These are phyloP conservation scores for Aspergillus novoparasiticus DNA, from an alignment of 2,329 filamentous ascomycete species.

Conservation along the genomic window DNA sequence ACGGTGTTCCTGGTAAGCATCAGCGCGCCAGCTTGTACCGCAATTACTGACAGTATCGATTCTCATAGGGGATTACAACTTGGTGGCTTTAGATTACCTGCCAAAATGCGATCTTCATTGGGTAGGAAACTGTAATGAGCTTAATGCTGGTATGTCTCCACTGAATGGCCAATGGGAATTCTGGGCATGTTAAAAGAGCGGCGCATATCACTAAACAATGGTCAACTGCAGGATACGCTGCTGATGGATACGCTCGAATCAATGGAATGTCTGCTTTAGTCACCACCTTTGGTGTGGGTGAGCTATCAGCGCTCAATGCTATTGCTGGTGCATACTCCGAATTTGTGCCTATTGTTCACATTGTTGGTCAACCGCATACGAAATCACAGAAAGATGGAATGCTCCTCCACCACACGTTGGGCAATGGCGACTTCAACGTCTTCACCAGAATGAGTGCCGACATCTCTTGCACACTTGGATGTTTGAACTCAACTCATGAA, in stretches of 20 bases:
- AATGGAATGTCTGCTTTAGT: constrained; percentile 70
- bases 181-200: background rate
- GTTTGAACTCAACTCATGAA: constrained; percentile 69
- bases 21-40: constrained; percentile 17
- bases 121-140: constrained; percentile 65
- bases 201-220: background rate
- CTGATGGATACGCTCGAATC: constrained; percentile 77
- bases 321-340: constrained; percentile 75
- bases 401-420: constrained; percentile 68
- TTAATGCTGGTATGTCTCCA: constrained; percentile 54
- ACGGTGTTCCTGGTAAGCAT: constrained; percentile 56
- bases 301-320: constrained; percentile 70
- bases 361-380: constrained; percentile 58
- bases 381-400: constrained; percentile 49
- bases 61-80: constrained; percentile 65
- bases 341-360: constrained; percentile 67
- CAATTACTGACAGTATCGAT: background rate
- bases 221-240: constrained; percentile 62
- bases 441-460: constrained; percentile 76
- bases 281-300: constrained; percentile 74
- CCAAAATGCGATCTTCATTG: constrained; percentile 57
- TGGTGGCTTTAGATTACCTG: constrained; percentile 62
- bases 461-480: constrained; percentile 71
- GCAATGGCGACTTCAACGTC: constrained; percentile 78
- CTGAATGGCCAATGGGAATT: background rate